Evolutionary conservation across 305 asterid genomes (phyloP), one percentile per base, ranked within the genome.

Genomic region (Solanum hybrid): DNA sequence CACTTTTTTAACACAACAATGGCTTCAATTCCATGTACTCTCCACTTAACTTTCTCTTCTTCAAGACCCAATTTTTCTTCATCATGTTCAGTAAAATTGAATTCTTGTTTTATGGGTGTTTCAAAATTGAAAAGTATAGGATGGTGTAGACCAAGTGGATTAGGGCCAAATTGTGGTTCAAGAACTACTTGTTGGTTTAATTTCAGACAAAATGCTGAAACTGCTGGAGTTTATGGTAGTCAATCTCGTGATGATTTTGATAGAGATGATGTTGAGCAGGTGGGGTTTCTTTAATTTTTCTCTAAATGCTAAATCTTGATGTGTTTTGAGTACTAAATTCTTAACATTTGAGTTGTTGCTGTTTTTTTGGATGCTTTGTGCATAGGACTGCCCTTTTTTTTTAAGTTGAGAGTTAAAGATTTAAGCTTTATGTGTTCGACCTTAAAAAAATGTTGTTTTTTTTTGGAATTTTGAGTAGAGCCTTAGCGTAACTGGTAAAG

Each of bases 251-350:
- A 97, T 77, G 99, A 97, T 89, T 97, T 96, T 90, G 98, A 96
- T 91, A 95, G 98, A 69, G 99, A 97, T 86, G 98, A 97, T 78
- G 99, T 97, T 86, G 99, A 97, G 78, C 99, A 97, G 97, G 99
- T 97, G n/a, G 5, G 40, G 5, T 36, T 64, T 34, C 14, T 14
- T 69, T 64, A n/a, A 4, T 37, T 45, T 88, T 36, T 84, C 24
- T 35, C 4, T 35, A 35, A 34, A 78, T 76, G 42, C 81, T 76
- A 7, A 76, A 76, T 2, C 14, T 76, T 76, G 38, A 32, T 76
- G 81, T 17, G 24, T 10, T 34, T 75, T 32, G 14, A 37, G 10
- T 34, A 76, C 10, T 15, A 29, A 73, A 29, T 6, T 27, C 27
- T 66, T 66, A n/a, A 27, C 13, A n/a, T 72, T 27, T 8, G 14